Conservation (phyloP, 257 asterid genomes). For the Solanum piurae region DNA sequence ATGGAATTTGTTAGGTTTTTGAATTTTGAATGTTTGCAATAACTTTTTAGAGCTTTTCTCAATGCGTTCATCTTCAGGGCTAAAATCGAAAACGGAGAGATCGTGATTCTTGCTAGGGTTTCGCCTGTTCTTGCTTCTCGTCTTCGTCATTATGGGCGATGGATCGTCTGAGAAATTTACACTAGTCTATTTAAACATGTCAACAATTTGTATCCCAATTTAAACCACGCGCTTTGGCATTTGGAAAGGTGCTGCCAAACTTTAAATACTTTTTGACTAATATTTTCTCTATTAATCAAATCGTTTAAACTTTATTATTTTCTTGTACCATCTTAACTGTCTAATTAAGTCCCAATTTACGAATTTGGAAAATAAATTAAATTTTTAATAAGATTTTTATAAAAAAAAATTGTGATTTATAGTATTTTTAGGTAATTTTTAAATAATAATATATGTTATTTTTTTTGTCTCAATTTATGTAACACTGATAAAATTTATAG, state of each 20-base stretch:
- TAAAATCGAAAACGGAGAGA: slow-evolving; percentile 46
- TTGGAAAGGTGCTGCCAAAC: background rate
- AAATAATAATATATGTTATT: too few relatives aligned
- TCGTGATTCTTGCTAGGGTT: slow-evolving; percentile 5
- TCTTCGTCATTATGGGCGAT: slow-evolving; percentile 10
- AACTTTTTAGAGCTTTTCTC: slow-evolving; percentile 25
- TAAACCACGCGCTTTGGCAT: background rate
- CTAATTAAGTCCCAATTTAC: background rate
- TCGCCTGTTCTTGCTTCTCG: slow-evolving; percentile 3
- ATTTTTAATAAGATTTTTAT: background rate
- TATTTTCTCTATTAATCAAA: background rate
- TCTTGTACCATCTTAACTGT: background rate
- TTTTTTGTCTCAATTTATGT: background rate
- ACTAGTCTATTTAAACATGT: background rate
- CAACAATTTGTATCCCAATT: background rate
- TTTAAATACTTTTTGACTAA: background rate
- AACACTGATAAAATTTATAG: background rate
- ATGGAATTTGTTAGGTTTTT: slow-evolving; percentile 9
- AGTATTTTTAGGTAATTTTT: too few relatives aligned
- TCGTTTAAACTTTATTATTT: too few relatives aligned
- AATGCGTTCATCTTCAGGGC: slow-evolving; percentile 23
- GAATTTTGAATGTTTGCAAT: slow-evolving; percentile 17
- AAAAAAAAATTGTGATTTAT: too few relatives aligned
- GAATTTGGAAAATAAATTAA: background rate
- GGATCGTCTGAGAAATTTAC: background rate